These are phyloP conservation scores for Harringtonia aguacate DNA, from an alignment of 2,329 filamentous ascomycete genomes.

Conservation along the genomic window DNA sequence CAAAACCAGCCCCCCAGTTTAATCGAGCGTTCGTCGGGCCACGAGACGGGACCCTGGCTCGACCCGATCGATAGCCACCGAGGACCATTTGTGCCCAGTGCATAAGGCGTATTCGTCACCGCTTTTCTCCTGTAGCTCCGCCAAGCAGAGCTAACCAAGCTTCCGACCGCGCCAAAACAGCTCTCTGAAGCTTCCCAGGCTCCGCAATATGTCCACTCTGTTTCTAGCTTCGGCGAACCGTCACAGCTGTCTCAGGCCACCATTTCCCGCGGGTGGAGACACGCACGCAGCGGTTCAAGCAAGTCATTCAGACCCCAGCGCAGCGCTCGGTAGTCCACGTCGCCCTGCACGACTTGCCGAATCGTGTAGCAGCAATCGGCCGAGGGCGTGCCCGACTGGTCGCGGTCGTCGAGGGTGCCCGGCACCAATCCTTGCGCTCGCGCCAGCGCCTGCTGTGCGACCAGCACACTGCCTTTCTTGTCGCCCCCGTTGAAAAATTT, in stretches of 20 bases:
- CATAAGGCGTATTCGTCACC: no score
- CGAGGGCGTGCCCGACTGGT: not conserved
- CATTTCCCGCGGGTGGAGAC: slow-evolving; percentile 10
- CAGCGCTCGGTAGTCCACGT: slow-evolving; percentile 4
- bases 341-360: not conserved
- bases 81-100: no score
- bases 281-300: slow-evolving; percentile 4
- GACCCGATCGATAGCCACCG: no score
- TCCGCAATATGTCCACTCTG: not conserved
- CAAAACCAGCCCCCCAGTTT: no score
- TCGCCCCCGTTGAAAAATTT: slow-evolving; percentile 6
- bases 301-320: slow-evolving; percentile 5
- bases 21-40: no score
- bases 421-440: not conserved
- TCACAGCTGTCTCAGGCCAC: not conserved
- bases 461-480: not conserved
- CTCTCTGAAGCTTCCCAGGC: not conserved
- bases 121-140: no score
- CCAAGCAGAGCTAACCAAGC: no score
- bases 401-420: not conserved
- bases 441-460: not conserved
- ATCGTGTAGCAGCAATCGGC: not conserved
- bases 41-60: no score
- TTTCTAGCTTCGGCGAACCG: not conserved
- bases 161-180: no score